Conservation (phyloP, 352 stramenopile genomes). For the Vaucheria bursata region DNA sequence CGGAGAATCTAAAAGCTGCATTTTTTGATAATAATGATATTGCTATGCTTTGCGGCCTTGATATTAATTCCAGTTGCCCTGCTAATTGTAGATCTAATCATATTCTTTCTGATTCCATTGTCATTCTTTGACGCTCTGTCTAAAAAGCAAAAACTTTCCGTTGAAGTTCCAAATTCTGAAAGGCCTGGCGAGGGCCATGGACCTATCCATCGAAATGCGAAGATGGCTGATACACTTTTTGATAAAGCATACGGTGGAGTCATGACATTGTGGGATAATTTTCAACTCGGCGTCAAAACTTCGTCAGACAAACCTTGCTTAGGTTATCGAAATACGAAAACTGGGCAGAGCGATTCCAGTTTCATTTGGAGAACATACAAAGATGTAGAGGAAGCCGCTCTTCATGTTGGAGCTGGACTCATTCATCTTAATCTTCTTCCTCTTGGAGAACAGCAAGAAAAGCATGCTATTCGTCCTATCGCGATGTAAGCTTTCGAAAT, state of each 20-base stretch:
- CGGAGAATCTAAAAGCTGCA: too few species aligned
- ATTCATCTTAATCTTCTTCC: neutral
- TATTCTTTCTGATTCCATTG: too few species aligned
- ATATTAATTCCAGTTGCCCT: too few species aligned
- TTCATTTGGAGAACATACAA: neutral
- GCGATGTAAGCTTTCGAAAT: too few species aligned
- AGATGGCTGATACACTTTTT: neutral
- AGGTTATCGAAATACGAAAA: neutral
- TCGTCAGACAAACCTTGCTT: neutral
- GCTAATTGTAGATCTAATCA: too few species aligned
- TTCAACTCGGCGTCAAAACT: neutral
- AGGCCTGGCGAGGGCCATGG: neutral
- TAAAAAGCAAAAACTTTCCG: neutral
- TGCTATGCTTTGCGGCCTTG: too few species aligned
- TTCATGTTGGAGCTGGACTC: neutral
- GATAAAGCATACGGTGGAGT: neutral
- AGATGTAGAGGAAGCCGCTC: neutral
- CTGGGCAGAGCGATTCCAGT: neutral
- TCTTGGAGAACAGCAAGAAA: neutral
- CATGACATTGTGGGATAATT: neutral
- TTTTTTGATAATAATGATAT: too few species aligned
- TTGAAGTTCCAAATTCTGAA: neutral
- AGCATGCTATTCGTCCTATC: too few species aligned
- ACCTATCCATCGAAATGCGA: neutral
- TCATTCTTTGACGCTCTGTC: too few species aligned